Conservation (phyloP, 371 early-diverging fungal genomes). For the Mortierella sp. region DNA sequence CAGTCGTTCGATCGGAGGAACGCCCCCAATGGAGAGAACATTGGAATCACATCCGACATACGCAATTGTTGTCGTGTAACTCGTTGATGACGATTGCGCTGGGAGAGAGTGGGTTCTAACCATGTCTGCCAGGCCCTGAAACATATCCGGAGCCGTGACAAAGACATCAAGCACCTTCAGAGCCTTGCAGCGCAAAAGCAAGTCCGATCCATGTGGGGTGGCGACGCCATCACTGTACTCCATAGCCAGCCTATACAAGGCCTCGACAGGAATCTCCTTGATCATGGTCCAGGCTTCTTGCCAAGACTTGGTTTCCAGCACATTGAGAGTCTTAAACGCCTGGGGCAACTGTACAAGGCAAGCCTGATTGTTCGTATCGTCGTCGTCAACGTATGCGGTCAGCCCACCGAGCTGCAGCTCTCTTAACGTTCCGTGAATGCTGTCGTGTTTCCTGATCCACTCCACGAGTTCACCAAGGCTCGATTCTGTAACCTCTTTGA, state of each 20-base stretch:
- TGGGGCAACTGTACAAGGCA: slow-evolving; percentile 27
- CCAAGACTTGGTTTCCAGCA: slow-evolving; percentile 36
- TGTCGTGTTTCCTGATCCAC: slow-evolving; percentile 37
- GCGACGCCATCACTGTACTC: slow-evolving; percentile 36
- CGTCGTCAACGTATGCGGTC: slow-evolving; percentile 12
- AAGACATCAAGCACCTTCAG: slow-evolving; percentile 37
- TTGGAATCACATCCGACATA: not conserved
- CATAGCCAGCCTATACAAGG: slow-evolving; percentile 27
- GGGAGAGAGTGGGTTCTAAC: not conserved
- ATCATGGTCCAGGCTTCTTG: slow-evolving; percentile 35
- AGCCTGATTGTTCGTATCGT: not conserved
- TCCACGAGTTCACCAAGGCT: slow-evolving; percentile 20
- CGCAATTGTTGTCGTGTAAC: not conserved
- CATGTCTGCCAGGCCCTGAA: slow-evolving; percentile 13
- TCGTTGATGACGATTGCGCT: not conserved
- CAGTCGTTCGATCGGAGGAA: slow-evolving; percentile 36
- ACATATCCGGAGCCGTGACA: slow-evolving; percentile 29
- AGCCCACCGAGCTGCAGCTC: slow-evolving; percentile 38
- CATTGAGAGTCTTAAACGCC: slow-evolving; percentile 17
- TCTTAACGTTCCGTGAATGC: slow-evolving; percentile 30
- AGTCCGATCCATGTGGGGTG: not conserved
- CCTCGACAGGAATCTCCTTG: slow-evolving; percentile 22
- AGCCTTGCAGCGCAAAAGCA: slow-evolving; percentile 27
- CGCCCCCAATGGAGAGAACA: not conserved
- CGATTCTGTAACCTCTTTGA: slow-evolving; percentile 14